A percentile compares a stretch with the other conserved stretches of the same genome.
phyloP scores from a whole-genome alignment of 768 basidiomycete species.

The Kwoniella heveanensis region DNA sequence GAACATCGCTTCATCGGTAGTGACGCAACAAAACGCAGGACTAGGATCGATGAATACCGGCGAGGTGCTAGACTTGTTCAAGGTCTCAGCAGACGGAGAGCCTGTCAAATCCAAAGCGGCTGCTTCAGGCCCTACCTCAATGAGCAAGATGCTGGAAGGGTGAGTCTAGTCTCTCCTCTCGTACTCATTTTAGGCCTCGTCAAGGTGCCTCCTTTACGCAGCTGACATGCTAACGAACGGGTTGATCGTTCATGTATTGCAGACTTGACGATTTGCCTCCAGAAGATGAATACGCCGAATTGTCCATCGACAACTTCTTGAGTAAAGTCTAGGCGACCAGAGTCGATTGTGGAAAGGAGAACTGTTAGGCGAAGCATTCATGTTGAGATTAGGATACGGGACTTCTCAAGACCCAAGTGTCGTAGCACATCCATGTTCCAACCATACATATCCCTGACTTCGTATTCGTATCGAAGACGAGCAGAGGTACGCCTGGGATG shows the following conservation, averaged over 20 bases:
- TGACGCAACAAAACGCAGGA: slow-evolving; percentile 95
- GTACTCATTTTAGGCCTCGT: too few species aligned
- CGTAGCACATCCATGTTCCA: too few species aligned
- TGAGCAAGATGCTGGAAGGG: slow-evolving; percentile 83
- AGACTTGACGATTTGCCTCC: slow-evolving; percentile 81
- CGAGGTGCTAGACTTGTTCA: slow-evolving; percentile 91
- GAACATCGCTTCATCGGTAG: slow-evolving; percentile 94
- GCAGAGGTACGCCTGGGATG: too few species aligned
- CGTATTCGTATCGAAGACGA: too few species aligned
- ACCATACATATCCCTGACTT: too few species aligned
- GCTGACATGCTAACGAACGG: too few species aligned
- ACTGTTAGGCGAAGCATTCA: too few species aligned
- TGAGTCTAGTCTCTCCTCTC: slow-evolving; percentile 31
- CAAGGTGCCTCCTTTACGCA: too few species aligned
- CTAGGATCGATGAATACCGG: slow-evolving; percentile 96
- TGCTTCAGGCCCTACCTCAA: slow-evolving; percentile 63
- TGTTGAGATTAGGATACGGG: too few species aligned
- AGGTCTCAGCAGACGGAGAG: slow-evolving; percentile 68
- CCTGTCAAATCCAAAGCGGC: slow-evolving; percentile 46
- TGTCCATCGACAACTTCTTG: slow-evolving; percentile 87
- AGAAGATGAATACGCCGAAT: slow-evolving; percentile 86
- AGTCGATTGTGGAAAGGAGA: too few species aligned
- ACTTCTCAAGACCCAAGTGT: too few species aligned
- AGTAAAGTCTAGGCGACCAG: slow-evolving; percentile 39
- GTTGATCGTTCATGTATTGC: too few species aligned